These are phyloP conservation scores for Extremus antarcticus DNA, from an alignment of 495 filamentous ascomycete species.

Conservation along the genomic window DNA sequence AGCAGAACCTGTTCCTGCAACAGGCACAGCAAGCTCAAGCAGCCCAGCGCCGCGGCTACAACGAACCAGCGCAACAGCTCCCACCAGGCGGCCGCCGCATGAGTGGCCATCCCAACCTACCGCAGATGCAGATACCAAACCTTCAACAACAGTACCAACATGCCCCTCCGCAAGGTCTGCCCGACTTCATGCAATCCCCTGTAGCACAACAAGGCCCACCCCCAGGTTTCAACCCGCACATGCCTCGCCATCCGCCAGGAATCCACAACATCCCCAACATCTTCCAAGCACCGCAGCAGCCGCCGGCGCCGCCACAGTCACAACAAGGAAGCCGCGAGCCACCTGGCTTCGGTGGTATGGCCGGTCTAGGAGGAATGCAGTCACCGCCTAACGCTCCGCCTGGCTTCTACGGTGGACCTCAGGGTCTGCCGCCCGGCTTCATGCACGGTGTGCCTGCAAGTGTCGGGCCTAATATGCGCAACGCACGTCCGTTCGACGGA, in stretches of 20 bases:
- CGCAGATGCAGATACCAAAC: conserved; percentile 12
- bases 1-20: not conserved
- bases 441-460: conserved; percentile 3
- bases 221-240: conserved; percentile 13
- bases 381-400: conserved; percentile 13
- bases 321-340: not conserved
- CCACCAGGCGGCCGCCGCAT: conserved; percentile 10
- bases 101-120: conserved; percentile 7
- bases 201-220: conserved; percentile 2
- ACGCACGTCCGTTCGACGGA: not conserved
- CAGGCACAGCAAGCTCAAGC: conserved; percentile 9
- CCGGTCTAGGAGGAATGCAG: not conserved
- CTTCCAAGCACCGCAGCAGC: conserved; percentile 15
- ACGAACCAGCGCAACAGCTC: conserved; percentile 8
- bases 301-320: conserved; percentile 1
- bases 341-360: not conserved
- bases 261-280: conserved; percentile 14
- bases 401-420: conserved; percentile 8
- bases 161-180: conserved; percentile 9
- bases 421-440: conserved; percentile 11
- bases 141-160: conserved; percentile 1
- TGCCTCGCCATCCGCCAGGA: conserved; percentile 18
- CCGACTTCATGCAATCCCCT: conserved; percentile 11
- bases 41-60: conserved; percentile 12
- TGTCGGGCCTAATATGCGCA: not conserved